Percentiles rank a stretch among this genome's conserved stretches.
Evolutionary conservation across 345 rosid genomes (phyloP).

Genomic region (Citrus unshiu): DNA sequence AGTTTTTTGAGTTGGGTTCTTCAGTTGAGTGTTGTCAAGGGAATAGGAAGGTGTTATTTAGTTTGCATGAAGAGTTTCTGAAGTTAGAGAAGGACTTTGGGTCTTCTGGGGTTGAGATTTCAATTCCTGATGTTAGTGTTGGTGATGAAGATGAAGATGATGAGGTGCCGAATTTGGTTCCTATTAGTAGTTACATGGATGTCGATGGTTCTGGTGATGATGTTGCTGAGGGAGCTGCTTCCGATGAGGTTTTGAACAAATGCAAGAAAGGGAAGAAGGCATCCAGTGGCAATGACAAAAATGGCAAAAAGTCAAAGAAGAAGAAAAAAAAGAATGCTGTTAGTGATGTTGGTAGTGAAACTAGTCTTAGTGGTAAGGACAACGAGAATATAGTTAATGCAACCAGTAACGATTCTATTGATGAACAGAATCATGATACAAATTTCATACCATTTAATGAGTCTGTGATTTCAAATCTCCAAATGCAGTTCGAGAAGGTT

Average conservation of each 20-base stretch:
- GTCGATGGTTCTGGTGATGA: slow-evolving; percentile 15
- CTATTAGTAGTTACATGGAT: slow-evolving; percentile 32
- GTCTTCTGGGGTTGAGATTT: slow-evolving; percentile 40
- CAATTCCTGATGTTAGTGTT: slow-evolving; percentile 30
- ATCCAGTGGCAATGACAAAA: slow-evolving; percentile 22
- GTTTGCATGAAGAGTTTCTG: slow-evolving; percentile 59
- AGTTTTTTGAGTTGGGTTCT: slow-evolving; percentile 77
- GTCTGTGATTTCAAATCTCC: slow-evolving; percentile 73
- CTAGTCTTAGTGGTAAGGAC: slow-evolving; percentile 17
- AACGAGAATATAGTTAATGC: slow-evolving; percentile 14
- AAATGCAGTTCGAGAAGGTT: slow-evolving; percentile 83
- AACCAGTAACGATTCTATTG: slow-evolving; percentile 16
- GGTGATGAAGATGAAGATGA: slow-evolving; percentile 33
- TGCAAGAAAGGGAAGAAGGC: slow-evolving; percentile 46
- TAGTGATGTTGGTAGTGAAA: slow-evolving; percentile 8
- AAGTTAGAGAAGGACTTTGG: slow-evolving; percentile 70
- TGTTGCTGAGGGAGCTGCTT: slow-evolving; percentile 24
- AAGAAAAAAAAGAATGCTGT: slow-evolving; percentile 26
- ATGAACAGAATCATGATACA: slow-evolving; percentile 21
- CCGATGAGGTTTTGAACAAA: slow-evolving; percentile 41
- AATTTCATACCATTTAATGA: slow-evolving; percentile 36
- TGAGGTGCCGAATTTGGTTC: slow-evolving; percentile 58
- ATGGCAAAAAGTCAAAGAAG: slow-evolving; percentile 23
- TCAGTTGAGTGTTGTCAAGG: slow-evolving; percentile 70
- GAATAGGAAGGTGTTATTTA: slow-evolving; percentile 69